Evolutionary conservation across 1,139 yeast genomes (phyloP).

Genomic region (Insectozyma bohioensis): DNA sequence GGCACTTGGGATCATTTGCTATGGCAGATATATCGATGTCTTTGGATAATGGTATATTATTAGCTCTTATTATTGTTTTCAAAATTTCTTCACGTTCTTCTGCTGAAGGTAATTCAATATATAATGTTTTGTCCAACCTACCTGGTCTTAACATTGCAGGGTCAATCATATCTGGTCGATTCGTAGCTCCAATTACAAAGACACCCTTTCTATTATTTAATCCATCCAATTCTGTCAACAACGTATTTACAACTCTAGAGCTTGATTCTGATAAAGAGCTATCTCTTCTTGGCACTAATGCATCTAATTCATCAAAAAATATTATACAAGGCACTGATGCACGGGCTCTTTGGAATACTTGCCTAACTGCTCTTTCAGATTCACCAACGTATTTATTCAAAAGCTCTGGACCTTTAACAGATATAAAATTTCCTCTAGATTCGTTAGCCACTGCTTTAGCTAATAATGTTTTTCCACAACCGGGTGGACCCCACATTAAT

Average conservation of each 20-base stretch:
- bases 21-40: constrained; percentile 61
- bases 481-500: constrained; percentile 98
- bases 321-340: constrained; percentile 95
- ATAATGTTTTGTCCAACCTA: constrained; percentile 87
- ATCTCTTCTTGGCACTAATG: constrained; percentile 92
- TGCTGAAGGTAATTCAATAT: constrained; percentile 82
- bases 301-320: constrained; percentile 94
- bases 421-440: constrained; percentile 91
- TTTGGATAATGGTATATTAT: constrained; percentile 71
- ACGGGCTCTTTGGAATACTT: constrained; percentile 90
- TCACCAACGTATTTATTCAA: constrained; percentile 96
- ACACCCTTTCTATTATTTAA: constrained; percentile 89
- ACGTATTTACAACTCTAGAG: constrained; percentile 90
- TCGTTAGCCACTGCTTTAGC: constrained; percentile 99
- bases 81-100: constrained; percentile 80
- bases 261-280: constrained; percentile 85
- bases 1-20: constrained; percentile 76
- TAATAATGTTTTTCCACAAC: constrained; percentile 93
- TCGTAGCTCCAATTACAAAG: constrained; percentile 94
- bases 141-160: constrained; percentile 99
- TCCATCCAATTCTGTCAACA: constrained; percentile 93
- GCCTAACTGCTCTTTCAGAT: constrained; percentile 91
- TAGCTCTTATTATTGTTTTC: constrained; percentile 67
- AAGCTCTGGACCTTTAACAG: constrained; percentile 93
- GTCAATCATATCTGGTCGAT: constrained; percentile 97